Conservation (phyloP, 148 eudicot species). For the Polygonum maritimum region DNA sequence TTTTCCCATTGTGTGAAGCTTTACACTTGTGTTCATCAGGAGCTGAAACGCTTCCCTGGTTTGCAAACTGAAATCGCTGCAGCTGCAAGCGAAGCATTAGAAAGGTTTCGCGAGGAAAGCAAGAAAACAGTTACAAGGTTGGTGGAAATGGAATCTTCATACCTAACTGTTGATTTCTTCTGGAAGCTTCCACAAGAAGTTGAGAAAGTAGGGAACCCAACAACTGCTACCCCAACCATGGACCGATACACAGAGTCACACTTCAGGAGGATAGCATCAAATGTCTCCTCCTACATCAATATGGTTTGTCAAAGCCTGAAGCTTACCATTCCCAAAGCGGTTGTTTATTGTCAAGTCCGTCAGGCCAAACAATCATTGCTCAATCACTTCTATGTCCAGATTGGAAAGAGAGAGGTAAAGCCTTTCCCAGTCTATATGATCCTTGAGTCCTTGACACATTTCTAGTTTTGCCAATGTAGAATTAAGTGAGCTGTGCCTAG, state of each 20-base stretch:
- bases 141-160: conserved; percentile 23
- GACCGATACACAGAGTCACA: conserved; percentile 19
- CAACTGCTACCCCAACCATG: conserved; percentile 4
- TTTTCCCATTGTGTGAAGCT: neutral
- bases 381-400: conserved; percentile 19
- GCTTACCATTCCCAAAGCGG: conserved; percentile 24
- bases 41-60: conserved; percentile 20
- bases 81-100: conserved; percentile 23
- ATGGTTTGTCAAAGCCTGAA: conserved; percentile 24
- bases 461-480: neutral
- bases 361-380: conserved; percentile 27
- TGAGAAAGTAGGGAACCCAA: conserved; percentile 22
- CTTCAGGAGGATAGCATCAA: conserved; percentile 23
- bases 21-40: conserved; percentile 8
- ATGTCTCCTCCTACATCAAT: conserved; percentile 24
- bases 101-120: conserved; percentile 21
- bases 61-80: conserved; percentile 15
- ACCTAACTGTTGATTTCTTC: conserved; percentile 25
- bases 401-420: conserved; percentile 24
- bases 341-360: conserved; percentile 31
- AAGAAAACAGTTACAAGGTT: conserved; percentile 18
- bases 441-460: neutral
- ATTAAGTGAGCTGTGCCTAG: neutral
- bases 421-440: neutral
- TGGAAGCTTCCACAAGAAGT: conserved; percentile 22